Evolutionary conservation across 1,284 basidiomycete species (phyloP).

Genomic region (Ceratobasidium sp.): DNA sequence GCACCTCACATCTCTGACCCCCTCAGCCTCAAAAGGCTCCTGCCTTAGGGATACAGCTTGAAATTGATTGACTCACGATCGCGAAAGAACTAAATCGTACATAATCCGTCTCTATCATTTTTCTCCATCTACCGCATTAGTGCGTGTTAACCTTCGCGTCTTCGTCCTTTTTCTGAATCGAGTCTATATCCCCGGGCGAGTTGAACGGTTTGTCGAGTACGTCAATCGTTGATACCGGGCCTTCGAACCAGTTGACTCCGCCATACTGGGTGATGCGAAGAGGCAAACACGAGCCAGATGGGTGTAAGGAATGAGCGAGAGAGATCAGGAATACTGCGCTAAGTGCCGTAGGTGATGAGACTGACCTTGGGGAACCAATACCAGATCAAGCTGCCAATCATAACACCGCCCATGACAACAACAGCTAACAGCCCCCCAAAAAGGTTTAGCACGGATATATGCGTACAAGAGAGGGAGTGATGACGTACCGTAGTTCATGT

Average conservation of each 20-base stretch:
- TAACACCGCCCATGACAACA: constrained; percentile 54
- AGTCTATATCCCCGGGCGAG: constrained; percentile 1
- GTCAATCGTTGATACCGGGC: constrained; percentile 60
- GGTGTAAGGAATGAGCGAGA: neutral
- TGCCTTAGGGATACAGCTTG: neutral
- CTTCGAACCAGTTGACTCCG: constrained; percentile 76
- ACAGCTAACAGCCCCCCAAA: constrained; percentile 33
- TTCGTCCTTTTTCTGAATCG: constrained; percentile 18
- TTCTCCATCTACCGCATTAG: neutral
- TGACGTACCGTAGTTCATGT: constrained; percentile 57
- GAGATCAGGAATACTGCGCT: too few relatives aligned
- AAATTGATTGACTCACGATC: neutral
- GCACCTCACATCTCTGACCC: too few relatives aligned
- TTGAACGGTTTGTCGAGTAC: constrained; percentile 11
- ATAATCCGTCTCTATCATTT: neutral
- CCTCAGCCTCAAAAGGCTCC: too few relatives aligned
- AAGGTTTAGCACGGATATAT: neutral
- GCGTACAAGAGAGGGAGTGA: too few relatives aligned
- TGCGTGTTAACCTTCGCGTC: neutral
- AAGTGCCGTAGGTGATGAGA: neutral
- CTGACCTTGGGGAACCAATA: constrained; percentile 70
- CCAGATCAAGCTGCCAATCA: constrained; percentile 69
- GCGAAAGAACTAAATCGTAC: neutral
- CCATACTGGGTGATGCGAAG: constrained; percentile 55
- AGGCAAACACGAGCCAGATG: neutral